Base-by-base conservation (phyloP, 306 rosid species). In the Prunus persica region DNA sequence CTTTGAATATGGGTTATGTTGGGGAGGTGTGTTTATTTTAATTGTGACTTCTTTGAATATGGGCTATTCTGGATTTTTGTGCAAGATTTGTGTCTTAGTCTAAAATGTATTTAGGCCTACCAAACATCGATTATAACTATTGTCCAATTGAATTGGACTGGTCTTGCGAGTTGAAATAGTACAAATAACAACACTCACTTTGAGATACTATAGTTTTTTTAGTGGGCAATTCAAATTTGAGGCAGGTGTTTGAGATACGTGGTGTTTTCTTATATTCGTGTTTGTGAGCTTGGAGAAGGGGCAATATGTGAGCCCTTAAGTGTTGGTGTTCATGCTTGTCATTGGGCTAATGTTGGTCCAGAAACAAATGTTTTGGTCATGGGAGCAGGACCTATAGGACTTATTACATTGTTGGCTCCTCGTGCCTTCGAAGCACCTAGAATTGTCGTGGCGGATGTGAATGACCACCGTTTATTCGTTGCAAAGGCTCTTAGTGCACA, bases 351-450 rank as follows among this genome's bases (percentile, higher is more conserved):
- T 72, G 58, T 83, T 1, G 18, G 81, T 66, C 87, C 82, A 3
- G 86, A 81, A 49, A 86, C 76, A 49, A 83, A 69, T 67, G 74
- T 82, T 3, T 46, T 82, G 78, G 71, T 85, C 69, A 58, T 79
- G 65, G 89, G 86, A 73, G 82, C 89, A 25, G 86, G 89, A 69
- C 75, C 89, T 1, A 85, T 85, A 52, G 89, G 89, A 55, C 89
- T 85, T 43, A 58, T 82, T 43, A 76, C 78, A 16, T 54, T 80
- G 3, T 51, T 85, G 25, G 84, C 76, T 50, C 81, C 89, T 58
- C 86, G 89, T 41, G 89, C 84, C 4, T 85, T 82, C 69, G 82
- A 86, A 27, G 82, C 84, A 8, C 84, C 86, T 13, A 82, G 82
- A 73, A 73, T 82, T 4, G 65, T 85, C 80, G 74, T 82, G 6